Evolutionary conservation across 768 basidiomycete species (phyloP), one percentile per base, ranked within the genome.

Genomic region (Auriscalpium microsporum): DNA sequence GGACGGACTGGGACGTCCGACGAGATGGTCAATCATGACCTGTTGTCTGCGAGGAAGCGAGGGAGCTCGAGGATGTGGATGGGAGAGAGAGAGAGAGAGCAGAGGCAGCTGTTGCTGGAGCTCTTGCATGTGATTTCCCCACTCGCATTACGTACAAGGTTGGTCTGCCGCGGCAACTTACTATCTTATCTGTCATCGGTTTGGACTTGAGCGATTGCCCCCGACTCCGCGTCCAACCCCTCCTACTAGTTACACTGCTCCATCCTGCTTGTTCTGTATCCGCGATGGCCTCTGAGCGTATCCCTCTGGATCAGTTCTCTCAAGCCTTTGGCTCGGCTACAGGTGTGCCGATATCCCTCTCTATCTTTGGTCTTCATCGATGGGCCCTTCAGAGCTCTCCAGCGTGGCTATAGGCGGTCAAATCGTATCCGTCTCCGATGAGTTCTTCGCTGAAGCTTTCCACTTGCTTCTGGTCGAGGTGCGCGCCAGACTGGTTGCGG

Each of bases 371-470:
- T 36, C 37, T n/a, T 48, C 19, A 23, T 34, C 17, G 40, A 19
- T 52, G 34, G 34, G 23, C 33, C 19, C 36, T 44, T n/a, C 61
- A 95, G 96, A 99, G 70, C 78, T 98, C 10, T 96, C 94, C 34
- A 90, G 88, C 58, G 85, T 84, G 16, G 83, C 85, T 0, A 73
- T 97, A 11, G 95, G 92, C 16, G 94, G 85, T 2, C 69, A 77
- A 56, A 73, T 97, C 61, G 65, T 86, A 35, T 75, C 79, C 2
- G 83, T 89, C 47, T 96, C 94, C 2, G 96, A 99, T 69, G 93
- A 99, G 60, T 99, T 98, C 76, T 99, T 99, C 65, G 93, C 91
- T 10, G 81, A 86, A 62, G 93, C 89, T 0, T 78, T 71, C 59
- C 84, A 95, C 72, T 75, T 99, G 23, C 76, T 99, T 53, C 78